These are phyloP conservation scores for Larix kaempferi DNA, from an alignment of 75 land plant species.

Conservation along the genomic window DNA sequence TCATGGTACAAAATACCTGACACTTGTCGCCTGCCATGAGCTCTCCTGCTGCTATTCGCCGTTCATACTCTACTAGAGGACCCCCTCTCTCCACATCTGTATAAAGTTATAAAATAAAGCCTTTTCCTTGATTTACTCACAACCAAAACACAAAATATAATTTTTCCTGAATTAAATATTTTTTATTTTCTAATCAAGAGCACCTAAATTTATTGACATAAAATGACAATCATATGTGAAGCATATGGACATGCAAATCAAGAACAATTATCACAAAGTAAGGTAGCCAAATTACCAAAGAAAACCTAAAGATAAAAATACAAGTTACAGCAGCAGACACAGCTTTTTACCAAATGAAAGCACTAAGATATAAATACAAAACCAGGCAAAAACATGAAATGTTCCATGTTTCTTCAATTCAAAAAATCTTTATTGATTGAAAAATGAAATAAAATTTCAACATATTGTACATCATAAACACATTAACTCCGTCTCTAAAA, in stretches of 20 bases:
- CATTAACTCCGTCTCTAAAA: no score
- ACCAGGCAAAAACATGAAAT: background rate
- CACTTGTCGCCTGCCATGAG: constrained; percentile 72
- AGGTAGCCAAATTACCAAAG: background rate
- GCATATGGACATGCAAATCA: background rate
- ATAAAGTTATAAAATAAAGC: background rate
- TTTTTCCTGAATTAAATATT: background rate
- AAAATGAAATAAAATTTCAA: background rate
- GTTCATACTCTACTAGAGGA: constrained; percentile 84
- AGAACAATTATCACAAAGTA: background rate
- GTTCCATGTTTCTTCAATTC: background rate
- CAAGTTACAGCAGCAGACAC: background rate
- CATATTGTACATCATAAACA: no score
- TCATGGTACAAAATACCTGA: constrained; percentile 55
- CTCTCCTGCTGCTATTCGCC: constrained; percentile 79
- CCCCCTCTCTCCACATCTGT: constrained; percentile 30
- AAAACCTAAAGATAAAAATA: background rate
- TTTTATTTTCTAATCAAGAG: background rate
- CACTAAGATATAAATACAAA: background rate
- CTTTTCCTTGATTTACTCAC: background rate
- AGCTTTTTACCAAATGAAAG: background rate
- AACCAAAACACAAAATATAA: background rate
- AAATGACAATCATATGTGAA: background rate
- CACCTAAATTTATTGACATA: background rate
- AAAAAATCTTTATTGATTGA: background rate